Evolutionary conservation across 306 rosid genomes (phyloP).

Genomic region (Vigna mungo): DNA sequence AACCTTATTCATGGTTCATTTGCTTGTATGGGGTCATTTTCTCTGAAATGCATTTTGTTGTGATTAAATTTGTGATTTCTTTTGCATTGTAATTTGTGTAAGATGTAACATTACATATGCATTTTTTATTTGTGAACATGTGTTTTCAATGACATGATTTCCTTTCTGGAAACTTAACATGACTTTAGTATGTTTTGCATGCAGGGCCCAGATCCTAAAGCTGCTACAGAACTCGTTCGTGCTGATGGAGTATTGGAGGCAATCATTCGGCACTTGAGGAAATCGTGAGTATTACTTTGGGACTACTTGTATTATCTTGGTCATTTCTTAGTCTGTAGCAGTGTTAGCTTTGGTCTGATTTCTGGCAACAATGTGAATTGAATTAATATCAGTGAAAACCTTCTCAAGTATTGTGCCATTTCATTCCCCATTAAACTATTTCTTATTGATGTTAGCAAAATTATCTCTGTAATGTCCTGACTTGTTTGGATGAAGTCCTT

Average conservation of each 20-base stretch:
- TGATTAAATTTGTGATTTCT: conserved; percentile 2
- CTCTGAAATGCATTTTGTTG: conserved; percentile 25
- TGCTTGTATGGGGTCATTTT: conserved; percentile 25
- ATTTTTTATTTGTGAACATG: conserved; percentile 27
- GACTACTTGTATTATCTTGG: conserved; percentile 33
- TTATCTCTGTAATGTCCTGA: background rate
- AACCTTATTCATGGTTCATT: conserved; percentile 30
- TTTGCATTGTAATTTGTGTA: conserved; percentile 20
- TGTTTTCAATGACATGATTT: conserved; percentile 6
- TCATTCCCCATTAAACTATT: conserved; percentile 12
- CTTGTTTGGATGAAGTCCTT: conserved; percentile 29
- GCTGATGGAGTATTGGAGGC: conserved; percentile 90
- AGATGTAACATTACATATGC: conserved; percentile 26
- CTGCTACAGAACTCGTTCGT: conserved; percentile 78
- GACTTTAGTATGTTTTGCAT: conserved; percentile 45
- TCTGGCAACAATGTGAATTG: background rate
- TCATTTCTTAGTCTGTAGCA: background rate
- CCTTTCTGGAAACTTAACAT: conserved; percentile 38
- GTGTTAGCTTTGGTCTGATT: conserved; percentile 5
- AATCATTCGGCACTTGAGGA: conserved; percentile 77
- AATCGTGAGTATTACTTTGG: conserved; percentile 71
- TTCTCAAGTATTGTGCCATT: conserved; percentile 26
- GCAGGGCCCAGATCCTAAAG: conserved; percentile 92
- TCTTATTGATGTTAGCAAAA: conserved; percentile 5
- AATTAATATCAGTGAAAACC: conserved; percentile 14